Percentiles rank a stretch among this genome's conserved stretches.
Evolutionary conservation across 805 yeast genomes (phyloP).

Genomic region (Pichia phayaonensis): DNA sequence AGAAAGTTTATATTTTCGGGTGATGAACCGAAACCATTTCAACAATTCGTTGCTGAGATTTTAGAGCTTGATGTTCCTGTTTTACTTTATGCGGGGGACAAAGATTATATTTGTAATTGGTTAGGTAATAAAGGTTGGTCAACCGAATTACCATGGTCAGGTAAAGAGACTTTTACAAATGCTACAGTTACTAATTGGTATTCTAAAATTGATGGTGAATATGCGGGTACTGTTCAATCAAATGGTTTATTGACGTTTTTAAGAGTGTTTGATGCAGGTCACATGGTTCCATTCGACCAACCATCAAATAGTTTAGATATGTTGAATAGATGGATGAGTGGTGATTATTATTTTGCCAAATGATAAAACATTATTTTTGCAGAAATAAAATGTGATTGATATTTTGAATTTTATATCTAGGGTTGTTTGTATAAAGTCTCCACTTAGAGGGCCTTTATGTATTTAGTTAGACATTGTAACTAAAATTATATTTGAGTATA

Average conservation of each 20-base stretch:
- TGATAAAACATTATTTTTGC: background rate
- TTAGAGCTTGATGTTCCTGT: constrained; percentile 74
- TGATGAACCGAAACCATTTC: constrained; percentile 90
- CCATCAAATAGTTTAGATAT: constrained; percentile 70
- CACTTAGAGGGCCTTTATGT: too few relatives aligned
- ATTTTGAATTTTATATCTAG: background rate
- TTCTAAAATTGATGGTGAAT: constrained; percentile 20
- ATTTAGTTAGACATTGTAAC: too few relatives aligned
- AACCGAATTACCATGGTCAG: constrained; percentile 46
- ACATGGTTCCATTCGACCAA: constrained; percentile 92
- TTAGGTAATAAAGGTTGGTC: constrained; percentile 89
- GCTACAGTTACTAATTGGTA: constrained; percentile 21
- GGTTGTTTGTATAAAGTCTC: background rate
- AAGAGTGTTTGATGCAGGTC: constrained; percentile 86
- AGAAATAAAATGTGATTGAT: background rate
- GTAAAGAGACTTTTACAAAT: constrained; percentile 11
- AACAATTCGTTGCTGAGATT: constrained; percentile 60
- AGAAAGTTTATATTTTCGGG: constrained; percentile 78
- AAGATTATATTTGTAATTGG: constrained; percentile 96
- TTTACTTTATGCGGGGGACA: constrained; percentile 89
- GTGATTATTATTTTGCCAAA: constrained; percentile 37
- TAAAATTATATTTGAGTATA: too few relatives aligned
- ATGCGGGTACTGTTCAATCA: constrained; percentile 34
- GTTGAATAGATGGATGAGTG: constrained; percentile 80
- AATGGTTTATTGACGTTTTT: constrained; percentile 68